Evolutionary conservation across 495 filamentous ascomycete genomes (phyloP), one percentile per base, ranked within the genome.

Genomic region (Glonium stellatum): DNA sequence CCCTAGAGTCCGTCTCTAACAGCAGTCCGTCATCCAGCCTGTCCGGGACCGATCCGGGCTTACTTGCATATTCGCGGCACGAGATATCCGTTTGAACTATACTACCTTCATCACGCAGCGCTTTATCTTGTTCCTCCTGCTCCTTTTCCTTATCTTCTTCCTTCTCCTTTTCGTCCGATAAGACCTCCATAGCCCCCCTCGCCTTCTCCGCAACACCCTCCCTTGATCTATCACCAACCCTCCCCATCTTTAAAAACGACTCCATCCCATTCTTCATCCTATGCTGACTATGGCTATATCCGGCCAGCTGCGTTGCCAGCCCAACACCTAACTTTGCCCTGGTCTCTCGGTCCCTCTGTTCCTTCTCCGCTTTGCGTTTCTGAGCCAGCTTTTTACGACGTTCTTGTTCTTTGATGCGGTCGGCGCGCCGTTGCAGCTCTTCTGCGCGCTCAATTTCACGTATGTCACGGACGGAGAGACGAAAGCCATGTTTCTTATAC

Each of bases 191-290:
- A 31, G 27, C 27, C 6, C 27, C 27, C 6, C 27, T 6, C 27
- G 27, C 27, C n/a, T n/a, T n/a, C n/a, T n/a, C n/a, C n/a, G n/a
- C n/a, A n/a, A n/a, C n/a, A n/a, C n/a, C n/a, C n/a, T n/a, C n/a
- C n/a, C n/a, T n/a, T n/a, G n/a, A n/a, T n/a, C n/a, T n/a, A n/a
- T n/a, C n/a, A n/a, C n/a, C n/a, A n/a, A 18, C 53, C 10, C 5
- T 37, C 6, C 15, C 21, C 19, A 9, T 42, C 22, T 60, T 51
- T 19, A 69, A 18, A 59, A 69, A 69, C 4, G 55, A 47, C 55
- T 69, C 67, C 67, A 69, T 69, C 4, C 58, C 67, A 1, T 15
- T 60, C 63, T 65, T 67, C 55, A 69, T 25, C 53, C 37, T 49
- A 51, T 54, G 52, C 59, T 69, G 67, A 9, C 61, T 65, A 35